These are phyloP conservation scores for Melanomma pulvis-pyrius DNA, from an alignment of 495 filamentous ascomycete species.

Conservation along the genomic window DNA sequence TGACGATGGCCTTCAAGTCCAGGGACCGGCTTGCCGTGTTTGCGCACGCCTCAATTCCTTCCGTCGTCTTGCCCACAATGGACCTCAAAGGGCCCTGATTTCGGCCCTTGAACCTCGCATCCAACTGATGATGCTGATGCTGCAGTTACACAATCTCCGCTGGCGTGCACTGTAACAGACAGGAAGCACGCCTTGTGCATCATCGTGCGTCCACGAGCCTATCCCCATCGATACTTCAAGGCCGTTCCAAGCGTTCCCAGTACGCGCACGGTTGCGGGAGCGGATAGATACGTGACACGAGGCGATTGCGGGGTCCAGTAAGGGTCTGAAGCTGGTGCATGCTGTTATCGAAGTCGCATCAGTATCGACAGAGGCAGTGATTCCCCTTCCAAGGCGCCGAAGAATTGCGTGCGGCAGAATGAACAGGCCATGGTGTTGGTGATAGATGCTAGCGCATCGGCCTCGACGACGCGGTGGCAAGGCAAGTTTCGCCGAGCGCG, in stretches of 20 bases:
- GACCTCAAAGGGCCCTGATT: neutral
- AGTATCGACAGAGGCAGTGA: neutral
- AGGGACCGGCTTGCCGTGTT: neutral
- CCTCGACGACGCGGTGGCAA: neutral
- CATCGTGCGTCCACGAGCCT: neutral
- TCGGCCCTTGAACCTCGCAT: neutral
- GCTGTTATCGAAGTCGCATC: constrained; percentile 3
- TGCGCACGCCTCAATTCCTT: neutral
- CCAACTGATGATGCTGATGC: neutral
- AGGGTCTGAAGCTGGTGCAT: constrained; percentile 2
- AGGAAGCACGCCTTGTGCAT: neutral
- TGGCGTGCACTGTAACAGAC: neutral
- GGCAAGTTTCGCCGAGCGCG: neutral
- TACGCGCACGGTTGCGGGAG: constrained; percentile 1
- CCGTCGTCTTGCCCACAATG: neutral
- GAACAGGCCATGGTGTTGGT: constrained; percentile 27
- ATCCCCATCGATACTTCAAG: neutral
- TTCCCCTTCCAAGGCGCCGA: neutral
- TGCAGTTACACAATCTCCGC: neutral
- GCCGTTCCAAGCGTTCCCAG: constrained; percentile 12
- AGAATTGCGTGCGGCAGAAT: neutral
- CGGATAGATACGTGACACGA: constrained; percentile 22
- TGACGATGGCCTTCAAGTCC: neutral
- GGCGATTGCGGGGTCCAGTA: constrained; percentile 21
- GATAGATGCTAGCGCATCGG: neutral